These are phyloP conservation scores for Xerocomellus dryophilus DNA, from an alignment of 768 basidiomycete species.

Conservation along the genomic window DNA sequence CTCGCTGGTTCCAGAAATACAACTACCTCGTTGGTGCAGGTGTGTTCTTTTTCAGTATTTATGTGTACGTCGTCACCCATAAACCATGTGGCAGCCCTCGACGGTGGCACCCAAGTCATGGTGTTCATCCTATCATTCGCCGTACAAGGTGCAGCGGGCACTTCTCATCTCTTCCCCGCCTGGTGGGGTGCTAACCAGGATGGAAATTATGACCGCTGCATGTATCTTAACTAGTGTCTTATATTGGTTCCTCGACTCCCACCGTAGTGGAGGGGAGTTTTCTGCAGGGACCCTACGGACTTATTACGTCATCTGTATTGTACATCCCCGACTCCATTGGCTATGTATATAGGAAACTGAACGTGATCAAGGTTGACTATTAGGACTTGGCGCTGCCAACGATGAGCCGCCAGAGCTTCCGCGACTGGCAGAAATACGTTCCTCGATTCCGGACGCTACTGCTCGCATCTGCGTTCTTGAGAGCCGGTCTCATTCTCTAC, in stretches of 20 bases:
- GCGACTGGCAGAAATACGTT: constrained; percentile 8
- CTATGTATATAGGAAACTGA: too few species aligned
- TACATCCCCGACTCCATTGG: too few species aligned
- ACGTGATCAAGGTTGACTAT: too few species aligned
- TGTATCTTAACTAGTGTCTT: constrained; percentile 17
- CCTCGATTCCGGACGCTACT: constrained; percentile 52
- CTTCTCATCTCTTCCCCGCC: constrained; percentile 47
- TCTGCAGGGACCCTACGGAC: too few species aligned
- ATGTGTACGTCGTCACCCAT: background rate
- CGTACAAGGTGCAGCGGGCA: constrained; percentile 50
- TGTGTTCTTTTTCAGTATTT: background rate
- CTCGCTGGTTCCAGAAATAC: constrained; percentile 38
- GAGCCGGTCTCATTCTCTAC: constrained; percentile 72
- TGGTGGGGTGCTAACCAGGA: constrained; percentile 61
- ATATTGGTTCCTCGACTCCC: too few species aligned
- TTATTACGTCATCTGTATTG: too few species aligned
- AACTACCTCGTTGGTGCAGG: constrained; percentile 44
- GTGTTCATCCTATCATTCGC: constrained; percentile 50
- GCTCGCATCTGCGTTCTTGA: constrained; percentile 52
- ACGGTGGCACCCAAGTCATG: constrained; percentile 48
- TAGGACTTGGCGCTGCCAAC: too few species aligned
- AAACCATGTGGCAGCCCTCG: constrained; percentile 26
- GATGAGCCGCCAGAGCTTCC: constrained; percentile 2
- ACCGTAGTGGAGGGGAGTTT: too few species aligned
- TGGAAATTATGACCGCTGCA: constrained; percentile 38